A percentile compares a stretch with the other conserved stretches of the same genome.
These are phyloP conservation scores for Eutrema heterophyllum DNA, from an alignment of 345 rosid species.

Conservation along the genomic window DNA sequence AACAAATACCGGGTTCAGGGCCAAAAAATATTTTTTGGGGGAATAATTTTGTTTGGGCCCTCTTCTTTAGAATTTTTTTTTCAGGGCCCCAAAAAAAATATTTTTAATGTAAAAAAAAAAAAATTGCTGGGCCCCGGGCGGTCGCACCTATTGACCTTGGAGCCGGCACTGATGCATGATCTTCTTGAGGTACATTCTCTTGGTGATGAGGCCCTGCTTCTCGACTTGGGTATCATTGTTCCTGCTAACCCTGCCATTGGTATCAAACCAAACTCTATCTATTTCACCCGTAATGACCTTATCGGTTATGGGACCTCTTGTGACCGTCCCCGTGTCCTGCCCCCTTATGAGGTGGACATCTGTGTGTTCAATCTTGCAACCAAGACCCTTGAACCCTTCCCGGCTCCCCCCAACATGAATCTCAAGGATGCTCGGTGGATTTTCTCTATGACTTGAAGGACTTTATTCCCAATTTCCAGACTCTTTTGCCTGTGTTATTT, in stretches of 20 bases:
- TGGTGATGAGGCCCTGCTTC: neutral
- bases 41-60: no score
- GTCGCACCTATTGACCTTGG: no score
- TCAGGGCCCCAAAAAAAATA: no score
- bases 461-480: neutral
- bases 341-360: neutral
- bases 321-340: no score
- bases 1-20: no score
- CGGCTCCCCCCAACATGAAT: neutral
- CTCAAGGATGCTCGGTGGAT: slow-evolving; percentile 12
- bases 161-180: no score
- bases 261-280: neutral
- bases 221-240: neutral
- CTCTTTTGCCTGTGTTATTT: no score
- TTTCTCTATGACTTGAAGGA: neutral
- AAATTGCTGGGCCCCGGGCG: no score
- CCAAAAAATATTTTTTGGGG: no score
- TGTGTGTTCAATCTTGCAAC: slow-evolving; percentile 1
- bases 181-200: neutral
- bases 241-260: neutral
- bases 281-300: neutral
- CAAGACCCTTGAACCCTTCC: neutral
- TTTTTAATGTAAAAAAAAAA: no score
- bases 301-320: no score
- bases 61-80: no score